Percentiles rank a stretch among this genome's conserved stretches.
Conservation (phyloP, 2,329 filamentous ascomycete species). For the Epicoccum sorghinum region DNA sequence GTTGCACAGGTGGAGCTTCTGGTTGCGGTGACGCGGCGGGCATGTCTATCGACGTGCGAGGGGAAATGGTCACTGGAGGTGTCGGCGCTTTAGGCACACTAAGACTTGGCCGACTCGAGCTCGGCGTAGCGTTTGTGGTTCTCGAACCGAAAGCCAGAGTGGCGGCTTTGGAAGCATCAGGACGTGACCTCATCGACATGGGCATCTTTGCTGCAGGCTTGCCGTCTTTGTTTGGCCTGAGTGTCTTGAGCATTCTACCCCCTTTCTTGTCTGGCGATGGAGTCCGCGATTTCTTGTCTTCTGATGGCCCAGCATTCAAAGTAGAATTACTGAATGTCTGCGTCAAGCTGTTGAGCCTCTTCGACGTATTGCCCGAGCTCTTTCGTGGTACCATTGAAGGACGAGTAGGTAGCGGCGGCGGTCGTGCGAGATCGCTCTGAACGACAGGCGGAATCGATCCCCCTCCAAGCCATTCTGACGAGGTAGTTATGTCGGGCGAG, state of each 20-base stretch:
- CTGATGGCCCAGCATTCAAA: conserved; percentile 43
- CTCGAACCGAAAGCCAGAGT: conserved; percentile 64
- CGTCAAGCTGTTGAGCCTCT: conserved; percentile 29
- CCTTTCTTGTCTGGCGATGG: conserved; percentile 68
- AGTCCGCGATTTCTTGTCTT: conserved; percentile 58
- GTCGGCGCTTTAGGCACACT: conserved; percentile 23
- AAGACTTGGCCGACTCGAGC: conserved; percentile 23
- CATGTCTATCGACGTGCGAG: conserved; percentile 40
- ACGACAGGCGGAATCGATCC: conserved; percentile 81
- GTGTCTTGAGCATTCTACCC: conserved; percentile 61
- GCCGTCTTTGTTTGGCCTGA: conserved; percentile 55
- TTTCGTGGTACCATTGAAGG: conserved; percentile 56
- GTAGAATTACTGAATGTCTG: conserved; percentile 30
- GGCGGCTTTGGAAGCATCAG: conserved; percentile 66
- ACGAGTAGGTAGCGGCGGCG: conserved; percentile 64
- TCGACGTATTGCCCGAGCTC: conserved; percentile 49
- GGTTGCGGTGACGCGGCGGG: conserved; percentile 13
- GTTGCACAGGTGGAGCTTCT: conserved; percentile 27
- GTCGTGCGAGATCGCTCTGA: conserved; percentile 81
- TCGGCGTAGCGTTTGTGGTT: conserved; percentile 7
- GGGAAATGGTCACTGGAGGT: conserved; percentile 26
- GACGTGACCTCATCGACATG: conserved; percentile 51
- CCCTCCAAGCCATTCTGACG: conserved; percentile 70
- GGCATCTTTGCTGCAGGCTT: conserved; percentile 56
- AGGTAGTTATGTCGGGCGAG: conserved; percentile 18